Evolutionary conservation across 2,329 filamentous ascomycete species (phyloP).

Genomic region (Colletotrichum theobromicola): DNA sequence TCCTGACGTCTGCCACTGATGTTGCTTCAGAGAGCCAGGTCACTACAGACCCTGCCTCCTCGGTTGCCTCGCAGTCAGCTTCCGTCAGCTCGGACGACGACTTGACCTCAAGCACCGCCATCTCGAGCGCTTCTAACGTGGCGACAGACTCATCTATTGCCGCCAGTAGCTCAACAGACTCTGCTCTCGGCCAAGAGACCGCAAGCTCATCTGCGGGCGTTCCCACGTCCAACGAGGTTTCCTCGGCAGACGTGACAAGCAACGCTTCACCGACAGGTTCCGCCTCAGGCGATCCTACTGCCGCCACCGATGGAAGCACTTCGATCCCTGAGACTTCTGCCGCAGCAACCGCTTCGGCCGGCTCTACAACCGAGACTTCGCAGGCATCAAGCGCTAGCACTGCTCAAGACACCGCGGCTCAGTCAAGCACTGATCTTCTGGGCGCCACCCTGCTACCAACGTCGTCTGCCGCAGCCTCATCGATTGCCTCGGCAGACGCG

Average conservation of each 20-base stretch:
- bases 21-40: neutral
- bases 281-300: neutral
- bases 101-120: neutral
- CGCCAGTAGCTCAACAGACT: neutral
- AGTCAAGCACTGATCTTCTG: neutral
- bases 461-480: neutral
- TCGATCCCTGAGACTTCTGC: neutral
- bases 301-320: accelerated
- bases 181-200: neutral
- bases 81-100: neutral
- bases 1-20: neutral
- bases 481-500: neutral
- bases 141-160: neutral
- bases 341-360: neutral
- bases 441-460: neutral
- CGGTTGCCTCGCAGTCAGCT: neutral
- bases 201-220: neutral
- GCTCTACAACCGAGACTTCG: neutral
- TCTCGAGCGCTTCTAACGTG: neutral
- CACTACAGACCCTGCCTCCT: neutral
- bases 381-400: neutral
- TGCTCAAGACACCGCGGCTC: neutral
- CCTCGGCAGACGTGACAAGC: neutral
- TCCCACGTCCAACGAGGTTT: neutral
- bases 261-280: neutral